These are phyloP conservation scores for Rhodosporidiobolus sp. DNA, from an alignment of 768 basidiomycete genomes.

Conservation along the genomic window DNA sequence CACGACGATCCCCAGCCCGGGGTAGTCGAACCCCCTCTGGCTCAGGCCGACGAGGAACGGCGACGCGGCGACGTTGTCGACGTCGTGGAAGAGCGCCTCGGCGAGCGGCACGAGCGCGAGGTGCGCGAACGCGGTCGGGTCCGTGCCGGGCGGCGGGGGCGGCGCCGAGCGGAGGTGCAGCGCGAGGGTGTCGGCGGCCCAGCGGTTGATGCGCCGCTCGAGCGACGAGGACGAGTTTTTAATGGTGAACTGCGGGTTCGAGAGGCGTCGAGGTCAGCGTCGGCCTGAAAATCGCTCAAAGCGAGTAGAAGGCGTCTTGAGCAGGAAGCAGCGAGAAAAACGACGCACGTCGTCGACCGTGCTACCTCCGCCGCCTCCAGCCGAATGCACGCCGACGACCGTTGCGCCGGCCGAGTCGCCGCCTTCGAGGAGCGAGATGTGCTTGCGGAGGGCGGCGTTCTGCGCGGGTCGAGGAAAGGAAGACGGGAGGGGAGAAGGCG, in stretches of 20 bases:
- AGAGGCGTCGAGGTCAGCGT: constrained; percentile 54
- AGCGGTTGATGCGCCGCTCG: constrained; percentile 78
- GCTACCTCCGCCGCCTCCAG: constrained; percentile 30
- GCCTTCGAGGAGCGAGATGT: constrained; percentile 73
- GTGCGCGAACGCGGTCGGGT: constrained; percentile 7
- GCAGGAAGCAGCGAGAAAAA: neutral
- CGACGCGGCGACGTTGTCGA: constrained; percentile 45
- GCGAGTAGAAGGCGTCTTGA: no score
- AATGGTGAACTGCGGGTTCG: constrained; percentile 68
- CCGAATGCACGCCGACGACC: constrained; percentile 34
- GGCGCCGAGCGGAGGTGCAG: constrained; percentile 57
- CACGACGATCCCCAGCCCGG: constrained; percentile 35
- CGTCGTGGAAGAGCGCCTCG: constrained; percentile 53
- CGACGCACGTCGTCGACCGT: constrained; percentile 35
- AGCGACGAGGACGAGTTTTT: constrained; percentile 81
- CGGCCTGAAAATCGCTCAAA: no score
- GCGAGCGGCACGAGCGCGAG: constrained; percentile 49
- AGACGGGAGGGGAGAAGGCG: no score
- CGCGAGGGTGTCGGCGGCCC: constrained; percentile 73
- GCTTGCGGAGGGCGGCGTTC: constrained; percentile 66
- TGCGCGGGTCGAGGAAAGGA: constrained; percentile 55
- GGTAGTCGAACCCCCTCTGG: constrained; percentile 36
- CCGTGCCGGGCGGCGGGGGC: constrained; percentile 54
- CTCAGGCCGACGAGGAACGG: constrained; percentile 60
- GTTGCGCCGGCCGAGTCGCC: constrained; percentile 48